Conservation (phyloP, 2,329 filamentous ascomycete genomes). For the Parafenestella ontariensis region DNA sequence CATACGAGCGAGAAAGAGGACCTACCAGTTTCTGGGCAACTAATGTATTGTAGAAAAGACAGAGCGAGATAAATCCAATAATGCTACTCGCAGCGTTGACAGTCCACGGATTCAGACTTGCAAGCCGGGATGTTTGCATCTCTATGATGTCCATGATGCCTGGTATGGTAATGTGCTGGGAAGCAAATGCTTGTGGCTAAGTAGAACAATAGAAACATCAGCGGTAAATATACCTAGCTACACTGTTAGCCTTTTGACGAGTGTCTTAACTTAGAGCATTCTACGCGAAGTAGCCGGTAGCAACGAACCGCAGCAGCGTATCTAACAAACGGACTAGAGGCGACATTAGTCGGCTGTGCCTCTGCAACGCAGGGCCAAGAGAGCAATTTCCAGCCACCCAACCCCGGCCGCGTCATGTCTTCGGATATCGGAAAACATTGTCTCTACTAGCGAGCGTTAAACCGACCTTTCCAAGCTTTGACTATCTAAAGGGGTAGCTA, state of each 20-base stretch:
- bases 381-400: slow-evolving; percentile 8
- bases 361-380: slow-evolving; percentile 10
- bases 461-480: neutral
- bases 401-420: neutral
- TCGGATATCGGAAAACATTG: neutral
- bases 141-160: slow-evolving; percentile 1
- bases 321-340: slow-evolving; percentile 2
- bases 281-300: slow-evolving; percentile 3
- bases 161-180: neutral
- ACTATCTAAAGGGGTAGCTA: neutral
- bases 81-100: slow-evolving; percentile 17
- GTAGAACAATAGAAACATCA: neutral
- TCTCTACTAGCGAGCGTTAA: neutral
- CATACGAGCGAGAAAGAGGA: neutral
- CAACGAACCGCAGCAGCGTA: neutral
- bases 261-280: neutral
- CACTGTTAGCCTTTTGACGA: neutral
- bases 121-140: slow-evolving; percentile 5
- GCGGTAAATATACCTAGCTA: slow-evolving; percentile 16
- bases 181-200: neutral
- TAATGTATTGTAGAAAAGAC: slow-evolving; percentile 16
- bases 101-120: slow-evolving; percentile 5
- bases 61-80: slow-evolving; percentile 16
- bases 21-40: slow-evolving; percentile 13
- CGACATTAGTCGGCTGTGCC: slow-evolving; percentile 12